phyloP scores from a whole-genome alignment of 2,329 filamentous ascomycete species.

The Alternaria solani region DNA sequence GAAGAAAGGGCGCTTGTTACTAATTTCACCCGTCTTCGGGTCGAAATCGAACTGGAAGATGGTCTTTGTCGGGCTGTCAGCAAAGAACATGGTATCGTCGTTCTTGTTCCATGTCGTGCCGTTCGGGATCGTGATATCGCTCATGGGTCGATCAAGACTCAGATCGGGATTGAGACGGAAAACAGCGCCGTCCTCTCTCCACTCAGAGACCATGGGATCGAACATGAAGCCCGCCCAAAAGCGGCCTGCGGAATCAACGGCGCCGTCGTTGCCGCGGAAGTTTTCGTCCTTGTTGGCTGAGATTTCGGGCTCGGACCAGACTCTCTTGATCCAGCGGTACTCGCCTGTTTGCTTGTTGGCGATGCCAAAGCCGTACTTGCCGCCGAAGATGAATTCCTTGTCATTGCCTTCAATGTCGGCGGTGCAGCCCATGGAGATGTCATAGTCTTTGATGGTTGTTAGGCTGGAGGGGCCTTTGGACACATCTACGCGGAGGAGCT shows the following conservation, averaged over 20 bases:
- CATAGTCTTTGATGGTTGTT: conserved; percentile 63
- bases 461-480: conserved; percentile 67
- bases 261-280: conserved; percentile 81
- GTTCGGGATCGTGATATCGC: conserved; percentile 80
- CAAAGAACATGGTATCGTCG: conserved; percentile 79
- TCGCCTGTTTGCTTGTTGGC: conserved; percentile 70
- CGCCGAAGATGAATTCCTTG: conserved; percentile 76
- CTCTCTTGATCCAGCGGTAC: conserved; percentile 64
- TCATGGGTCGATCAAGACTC: conserved; percentile 66
- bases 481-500: conserved; percentile 76
- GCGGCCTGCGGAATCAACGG: conserved; percentile 77
- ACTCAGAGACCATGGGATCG: conserved; percentile 70
- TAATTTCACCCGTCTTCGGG: conserved; percentile 67
- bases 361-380: conserved; percentile 83
- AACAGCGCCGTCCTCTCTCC: conserved; percentile 70
- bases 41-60: conserved; percentile 82
- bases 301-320: conserved; percentile 62
- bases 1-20: conserved; percentile 77
- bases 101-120: conserved; percentile 81
- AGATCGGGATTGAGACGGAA: conserved; percentile 74
- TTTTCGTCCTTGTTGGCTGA: conserved; percentile 55
- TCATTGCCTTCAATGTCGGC: conserved; percentile 77
- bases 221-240: conserved; percentile 92
- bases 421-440: conserved; percentile 66
- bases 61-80: conserved; percentile 74